phyloP scores from a whole-genome alignment of 768 basidiomycete species.

The Rhodocollybia butyracea region DNA sequence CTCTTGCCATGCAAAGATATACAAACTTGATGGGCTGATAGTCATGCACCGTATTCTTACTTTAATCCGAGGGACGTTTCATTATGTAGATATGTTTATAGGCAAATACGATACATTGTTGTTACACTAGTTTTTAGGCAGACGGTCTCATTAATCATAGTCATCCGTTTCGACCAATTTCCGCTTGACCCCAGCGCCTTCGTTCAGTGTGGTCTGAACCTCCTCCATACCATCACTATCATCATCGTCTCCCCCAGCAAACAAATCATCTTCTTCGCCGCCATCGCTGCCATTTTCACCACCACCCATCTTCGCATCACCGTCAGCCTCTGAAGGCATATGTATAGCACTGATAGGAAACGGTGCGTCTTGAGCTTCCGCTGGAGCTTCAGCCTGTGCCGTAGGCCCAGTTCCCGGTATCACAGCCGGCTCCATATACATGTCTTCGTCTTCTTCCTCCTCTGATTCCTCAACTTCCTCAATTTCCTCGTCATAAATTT shows the following conservation, averaged over 20 bases:
- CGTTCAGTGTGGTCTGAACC: slow-evolving; percentile 48
- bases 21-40: background rate
- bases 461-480: slow-evolving; percentile 81
- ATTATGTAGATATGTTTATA: background rate
- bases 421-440: slow-evolving; percentile 67
- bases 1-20: slow-evolving; percentile 34
- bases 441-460: slow-evolving; percentile 57
- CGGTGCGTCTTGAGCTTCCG: slow-evolving; percentile 37
- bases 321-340: slow-evolving; percentile 66
- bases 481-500: slow-evolving; percentile 75
- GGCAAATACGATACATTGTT: slow-evolving; percentile 8
- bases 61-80: background rate
- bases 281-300: slow-evolving; percentile 71
- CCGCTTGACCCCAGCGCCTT: slow-evolving; percentile 57
- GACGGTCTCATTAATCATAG: slow-evolving; percentile 53
- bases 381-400: slow-evolving; percentile 18
- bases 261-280: slow-evolving; percentile 76
- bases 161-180: slow-evolving; percentile 87
- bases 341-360: slow-evolving; percentile 61
- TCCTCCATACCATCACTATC: slow-evolving; percentile 86
- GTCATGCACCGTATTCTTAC: too few relatives aligned
- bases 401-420: slow-evolving; percentile 35
- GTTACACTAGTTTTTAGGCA: slow-evolving; percentile 20
- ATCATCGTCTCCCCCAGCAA: slow-evolving; percentile 72
- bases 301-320: slow-evolving; percentile 19